Conservation (phyloP, 495 filamentous ascomycete species). For the Xylona heveae region DNA sequence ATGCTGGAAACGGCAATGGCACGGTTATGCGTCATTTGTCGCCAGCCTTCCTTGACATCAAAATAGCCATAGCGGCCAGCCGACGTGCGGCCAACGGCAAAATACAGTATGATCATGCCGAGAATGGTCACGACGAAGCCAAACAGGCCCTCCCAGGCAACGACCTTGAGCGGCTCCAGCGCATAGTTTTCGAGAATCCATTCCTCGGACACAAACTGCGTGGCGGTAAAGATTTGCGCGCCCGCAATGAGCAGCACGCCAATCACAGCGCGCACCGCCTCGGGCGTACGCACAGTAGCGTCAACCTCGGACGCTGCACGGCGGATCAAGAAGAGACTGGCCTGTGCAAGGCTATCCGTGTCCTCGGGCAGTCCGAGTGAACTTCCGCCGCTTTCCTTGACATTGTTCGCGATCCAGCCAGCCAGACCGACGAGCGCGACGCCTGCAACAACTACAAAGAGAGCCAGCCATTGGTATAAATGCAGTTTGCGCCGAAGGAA, state of each 20-base stretch:
- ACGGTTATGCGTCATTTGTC: conserved; percentile 48
- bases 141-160: conserved; percentile 92
- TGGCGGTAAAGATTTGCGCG: conserved; percentile 90
- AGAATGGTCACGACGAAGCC: conserved; percentile 68
- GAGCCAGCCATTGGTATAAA: conserved; percentile 71
- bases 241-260: conserved; percentile 78
- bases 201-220: conserved; percentile 92
- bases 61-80: conserved; percentile 68
- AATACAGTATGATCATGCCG: conserved; percentile 60
- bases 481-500: conserved; percentile 63
- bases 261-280: conserved; percentile 50
- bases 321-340: conserved; percentile 9
- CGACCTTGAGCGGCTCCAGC: conserved; percentile 74
- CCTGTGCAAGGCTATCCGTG: conserved; percentile 6
- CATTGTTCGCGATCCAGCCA: conserved; percentile 52
- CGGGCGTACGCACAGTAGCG: conserved; percentile 21
- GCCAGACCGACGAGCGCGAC: conserved; percentile 82
- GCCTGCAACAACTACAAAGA: conserved; percentile 69
- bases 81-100: conserved; percentile 49
- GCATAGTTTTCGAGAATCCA: conserved; percentile 77
- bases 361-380: conserved; percentile 2
- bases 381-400: conserved; percentile 21
- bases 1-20: conserved; percentile 52
- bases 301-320: conserved; percentile 10
- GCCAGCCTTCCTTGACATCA: conserved; percentile 66